Base-by-base conservation (phyloP, 352 stramenopile genomes). In the Phytopythium chamaehyphon region DNA sequence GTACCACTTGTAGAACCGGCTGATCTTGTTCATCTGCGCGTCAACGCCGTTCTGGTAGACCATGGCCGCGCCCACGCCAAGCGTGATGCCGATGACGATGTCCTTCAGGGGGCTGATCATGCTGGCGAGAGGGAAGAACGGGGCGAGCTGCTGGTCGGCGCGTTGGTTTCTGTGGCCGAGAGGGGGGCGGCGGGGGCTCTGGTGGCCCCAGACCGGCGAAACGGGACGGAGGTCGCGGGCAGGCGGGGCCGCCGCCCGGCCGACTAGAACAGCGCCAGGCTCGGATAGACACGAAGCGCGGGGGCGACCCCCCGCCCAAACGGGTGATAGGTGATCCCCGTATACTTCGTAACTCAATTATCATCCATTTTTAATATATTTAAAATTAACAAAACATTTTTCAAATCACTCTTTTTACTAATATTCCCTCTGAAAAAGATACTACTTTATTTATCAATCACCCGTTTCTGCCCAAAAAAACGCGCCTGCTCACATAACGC, bases 71-170 rank as follows among this genome's bases (percentile, higher is more conserved):
- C 63, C 55, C 44, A 88, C 36, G 59, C 80, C 83, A 47, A 94
- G 82, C 54, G 47, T 55, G 31, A 74, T 76, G 74, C 69, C 83
- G 63, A 94, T 76, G 31, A 86, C 47, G 50, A 94, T 88, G 69
- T 94, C 83, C 70, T 88, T 90, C 33, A 90, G 46, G 10, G 81
- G 80, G 58, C 76, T 92, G 62, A 89, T 74, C 80, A 89, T 93
- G 23, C 52, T 84, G 38, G 39, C 23, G 42, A 44, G 21, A 0
- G 44, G 19, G 23, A 80, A 2, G 62, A 88, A 26, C 71, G 71
- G 18, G 72, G 64, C 16, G 82, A 95, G 26, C 36, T 40, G 36
- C 48, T 43, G 38, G 9, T 47, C 19, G 37, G 54, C 59, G 36
- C 51, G 31, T 62, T 24, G 44, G 7, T 38, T 49, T 39, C 26